Base-by-base conservation (phyloP, 2,329 filamentous ascomycete species). In the Alternaria incomplexa region DNA sequence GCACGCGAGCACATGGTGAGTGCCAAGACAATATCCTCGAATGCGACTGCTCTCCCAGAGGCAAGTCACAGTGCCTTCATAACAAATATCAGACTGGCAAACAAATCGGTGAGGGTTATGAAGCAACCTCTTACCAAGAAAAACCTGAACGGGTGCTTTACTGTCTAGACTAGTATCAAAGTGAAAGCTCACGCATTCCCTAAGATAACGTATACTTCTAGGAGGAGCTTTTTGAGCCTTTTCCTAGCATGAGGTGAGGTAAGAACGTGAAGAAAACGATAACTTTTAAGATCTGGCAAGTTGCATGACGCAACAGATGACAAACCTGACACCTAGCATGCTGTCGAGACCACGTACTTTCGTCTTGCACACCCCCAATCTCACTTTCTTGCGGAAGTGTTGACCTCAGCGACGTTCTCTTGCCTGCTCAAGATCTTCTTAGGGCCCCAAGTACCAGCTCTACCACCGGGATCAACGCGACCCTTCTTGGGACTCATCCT, bases 401-500 rank as follows among this genome's bases (percentile, higher is more conserved):
- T 61, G 12, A 28, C 22, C 10, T 43, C 17, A 4, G 17, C 26
- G 25, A 43, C 58, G 15, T 61, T 62, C 61, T 73, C 70, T 53
- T 72, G 68, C 62, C 67, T 65, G 25, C 61, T 73, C 40, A 74
- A 59, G 44, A 73, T 73, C 66, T 68, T 73, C 68, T 69, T 74
- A 10, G 71, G 71, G 9, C 69, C 71, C 72, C 72, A 74, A n/a
- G 36, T 32, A 4, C 72, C 72, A n/a, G 71, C 72, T 48, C 72
- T 57, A 32, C 72, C 71, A 23, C 67, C 62, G 15, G 32, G 8
- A 47, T 73, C 67, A 32, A 54, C 52, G 17, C 53, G 46, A 8
- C 65, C 59, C 20, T 62, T 71, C 46, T 63, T 64, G 28, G 45
- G 51, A 43, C 54, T 62, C 59, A 59, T 63, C 56, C 11, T 47